Base-by-base conservation (phyloP, 2,329 filamentous ascomycete genomes). In the Celoporthe dispersa region DNA sequence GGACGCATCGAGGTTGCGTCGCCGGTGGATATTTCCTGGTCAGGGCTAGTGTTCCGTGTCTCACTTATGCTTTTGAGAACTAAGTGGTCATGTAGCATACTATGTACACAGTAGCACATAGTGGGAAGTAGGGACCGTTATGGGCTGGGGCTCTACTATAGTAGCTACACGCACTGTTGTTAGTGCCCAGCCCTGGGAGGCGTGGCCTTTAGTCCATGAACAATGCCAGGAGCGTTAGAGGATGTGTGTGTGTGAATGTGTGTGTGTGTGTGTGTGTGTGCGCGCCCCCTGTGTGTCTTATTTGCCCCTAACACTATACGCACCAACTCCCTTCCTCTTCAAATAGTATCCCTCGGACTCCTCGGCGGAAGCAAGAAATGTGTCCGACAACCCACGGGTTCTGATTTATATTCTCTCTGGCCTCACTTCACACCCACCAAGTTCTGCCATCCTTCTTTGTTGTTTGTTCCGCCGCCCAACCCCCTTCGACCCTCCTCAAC, bases 341-440 rank as follows among this genome's bases (percentile, higher is more conserved):
- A 48, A 33, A 35, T 22, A 28, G 35, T 53, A 7, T 19, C 12
- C 25, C 64, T 60, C 64, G 64, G 64, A 41, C 11, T 48, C 22
- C 33, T 67, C 64, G 55, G 55, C 66, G 66, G 66, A 61, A 37
- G 28, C 25, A 44, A 67, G 37, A 67, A 67, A 51, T 67, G 57
- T 67, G 37, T 28, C 66, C 66, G 66, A 67, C 12, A 25, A 19
- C 19, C n/a, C 22, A 57, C 1, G 39, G 16, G n/a, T 35, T 22
- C 19, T 48, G 66, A 16, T 33, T 67, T 33, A 67, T 61, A 67
- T 28, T n/a, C 33, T n/a, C 33, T 33, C 48, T 66, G 28, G 51
- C 48, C 31, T 37, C 55, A 2, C 12, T 51, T 22, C 53, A 41
- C 37, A 31, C 12, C 3, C 33, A 16, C 22, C 25, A 31, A n/a